Conservation (phyloP, 305 asterid species). For the Fraxinus latifolia region DNA sequence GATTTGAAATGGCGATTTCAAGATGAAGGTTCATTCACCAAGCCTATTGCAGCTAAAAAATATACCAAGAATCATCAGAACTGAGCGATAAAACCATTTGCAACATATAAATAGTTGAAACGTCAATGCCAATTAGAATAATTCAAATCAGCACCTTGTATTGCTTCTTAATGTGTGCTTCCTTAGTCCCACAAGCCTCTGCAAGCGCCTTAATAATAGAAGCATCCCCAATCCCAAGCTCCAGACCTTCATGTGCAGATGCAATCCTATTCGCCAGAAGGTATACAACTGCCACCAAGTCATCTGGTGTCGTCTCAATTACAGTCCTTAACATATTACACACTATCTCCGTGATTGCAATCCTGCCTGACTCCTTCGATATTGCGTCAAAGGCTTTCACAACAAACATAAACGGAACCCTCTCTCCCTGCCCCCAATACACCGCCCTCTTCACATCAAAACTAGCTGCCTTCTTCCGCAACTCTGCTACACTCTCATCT, state of each 20-base stretch:
- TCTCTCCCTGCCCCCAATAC: slow-evolving; percentile 76
- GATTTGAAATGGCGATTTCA: no score
- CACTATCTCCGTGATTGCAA: slow-evolving; percentile 74
- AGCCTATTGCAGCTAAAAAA: neutral
- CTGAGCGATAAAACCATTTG: neutral
- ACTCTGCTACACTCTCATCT: slow-evolving; percentile 40
- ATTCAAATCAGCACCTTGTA: slow-evolving; percentile 52
- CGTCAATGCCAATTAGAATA: neutral
- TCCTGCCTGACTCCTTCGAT: slow-evolving; percentile 72
- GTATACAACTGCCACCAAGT: slow-evolving; percentile 70
- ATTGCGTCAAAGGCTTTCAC: slow-evolving; percentile 80
- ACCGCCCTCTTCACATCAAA: slow-evolving; percentile 68
- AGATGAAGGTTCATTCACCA: neutral
- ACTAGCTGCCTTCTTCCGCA: slow-evolving; percentile 17
- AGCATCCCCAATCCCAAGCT: slow-evolving; percentile 92
- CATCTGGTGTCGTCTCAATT: slow-evolving; percentile 73
- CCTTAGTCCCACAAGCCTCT: slow-evolving; percentile 82
- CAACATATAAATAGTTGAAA: slow-evolving; percentile 1
- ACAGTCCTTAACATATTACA: slow-evolving; percentile 92
- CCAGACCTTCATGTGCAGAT: slow-evolving; percentile 84
- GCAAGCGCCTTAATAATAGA: slow-evolving; percentile 88
- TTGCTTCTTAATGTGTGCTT: slow-evolving; percentile 68
- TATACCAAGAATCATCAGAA: neutral
- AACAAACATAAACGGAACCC: slow-evolving; percentile 86
- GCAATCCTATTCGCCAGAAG: slow-evolving; percentile 72